Evolutionary conservation across 148 eudicot species (phyloP).

Genomic region (Camellia sinensis): DNA sequence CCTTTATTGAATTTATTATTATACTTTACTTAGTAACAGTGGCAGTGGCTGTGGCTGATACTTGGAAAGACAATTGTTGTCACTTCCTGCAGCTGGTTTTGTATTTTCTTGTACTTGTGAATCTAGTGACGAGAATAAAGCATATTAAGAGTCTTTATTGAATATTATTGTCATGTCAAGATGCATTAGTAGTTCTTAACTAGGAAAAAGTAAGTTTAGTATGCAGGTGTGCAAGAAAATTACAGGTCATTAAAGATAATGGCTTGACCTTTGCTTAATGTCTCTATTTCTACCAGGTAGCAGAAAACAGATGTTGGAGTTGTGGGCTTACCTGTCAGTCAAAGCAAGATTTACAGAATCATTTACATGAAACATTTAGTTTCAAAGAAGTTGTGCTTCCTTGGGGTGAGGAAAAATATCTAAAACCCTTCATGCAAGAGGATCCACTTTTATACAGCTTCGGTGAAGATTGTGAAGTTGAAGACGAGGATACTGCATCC

Average conservation of each 20-base stretch:
- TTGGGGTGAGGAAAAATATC: constrained; percentile 78
- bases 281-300: constrained; percentile 45
- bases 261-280: not conserved
- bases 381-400: constrained; percentile 31
- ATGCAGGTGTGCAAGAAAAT: not conserved
- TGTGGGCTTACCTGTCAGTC: constrained; percentile 46
- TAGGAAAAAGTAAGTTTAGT: not conserved
- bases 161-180: not conserved
- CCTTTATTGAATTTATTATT: not conserved
- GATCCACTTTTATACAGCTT: constrained; percentile 81
- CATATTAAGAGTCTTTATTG: constrained; percentile 19
- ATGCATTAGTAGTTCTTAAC: not conserved
- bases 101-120: not conserved
- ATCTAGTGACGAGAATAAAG: not conserved
- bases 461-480: constrained; percentile 62
- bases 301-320: constrained; percentile 71
- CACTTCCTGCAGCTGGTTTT: not conserved
- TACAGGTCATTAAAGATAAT: not conserved
- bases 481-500: constrained; percentile 38
- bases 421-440: constrained; percentile 73
- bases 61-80: not conserved
- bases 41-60: not conserved
- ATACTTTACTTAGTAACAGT: no score
- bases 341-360: constrained; percentile 48
- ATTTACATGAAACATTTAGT: constrained; percentile 45